Evolutionary conservation across 805 yeast species (phyloP).

Genomic region (Metschnikowia proteae): DNA sequence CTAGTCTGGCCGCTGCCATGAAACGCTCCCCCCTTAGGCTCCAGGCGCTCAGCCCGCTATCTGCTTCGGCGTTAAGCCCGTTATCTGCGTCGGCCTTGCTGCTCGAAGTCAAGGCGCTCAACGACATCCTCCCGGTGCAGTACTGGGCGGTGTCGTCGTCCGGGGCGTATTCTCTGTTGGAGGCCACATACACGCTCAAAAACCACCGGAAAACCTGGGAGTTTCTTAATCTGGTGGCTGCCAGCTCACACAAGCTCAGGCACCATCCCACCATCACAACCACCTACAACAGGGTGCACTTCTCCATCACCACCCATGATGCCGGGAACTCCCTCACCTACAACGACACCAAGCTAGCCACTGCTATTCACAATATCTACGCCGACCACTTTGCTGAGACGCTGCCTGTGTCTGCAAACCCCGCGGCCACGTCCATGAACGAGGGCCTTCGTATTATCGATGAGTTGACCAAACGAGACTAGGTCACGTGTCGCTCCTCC

Average conservation of each 20-base stretch:
- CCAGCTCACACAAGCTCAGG: conserved; percentile 52
- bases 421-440: conserved; percentile 5
- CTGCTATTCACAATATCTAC: conserved; percentile 21
- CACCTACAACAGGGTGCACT: conserved; percentile 53
- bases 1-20: neutral
- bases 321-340: conserved; percentile 46
- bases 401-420: neutral
- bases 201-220: conserved; percentile 65
- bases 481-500: neutral
- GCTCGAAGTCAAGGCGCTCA: conserved; percentile 35
- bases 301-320: conserved; percentile 66
- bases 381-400: conserved; percentile 5
- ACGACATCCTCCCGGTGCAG: conserved; percentile 46
- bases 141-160: conserved; percentile 7
- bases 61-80: neutral
- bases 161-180: conserved; percentile 17
- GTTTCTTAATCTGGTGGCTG: conserved; percentile 55
- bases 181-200: conserved; percentile 40
- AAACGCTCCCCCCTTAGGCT: neutral
- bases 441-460: conserved; percentile 15
- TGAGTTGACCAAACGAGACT: conserved; percentile 13
- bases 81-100: neutral
- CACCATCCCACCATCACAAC: conserved; percentile 73
- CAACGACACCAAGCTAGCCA: conserved; percentile 57
- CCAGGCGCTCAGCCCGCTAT: conserved; percentile 5